phyloP scores from a whole-genome alignment of 257 asterid species.

The Nicotiana tomentosiformis region DNA sequence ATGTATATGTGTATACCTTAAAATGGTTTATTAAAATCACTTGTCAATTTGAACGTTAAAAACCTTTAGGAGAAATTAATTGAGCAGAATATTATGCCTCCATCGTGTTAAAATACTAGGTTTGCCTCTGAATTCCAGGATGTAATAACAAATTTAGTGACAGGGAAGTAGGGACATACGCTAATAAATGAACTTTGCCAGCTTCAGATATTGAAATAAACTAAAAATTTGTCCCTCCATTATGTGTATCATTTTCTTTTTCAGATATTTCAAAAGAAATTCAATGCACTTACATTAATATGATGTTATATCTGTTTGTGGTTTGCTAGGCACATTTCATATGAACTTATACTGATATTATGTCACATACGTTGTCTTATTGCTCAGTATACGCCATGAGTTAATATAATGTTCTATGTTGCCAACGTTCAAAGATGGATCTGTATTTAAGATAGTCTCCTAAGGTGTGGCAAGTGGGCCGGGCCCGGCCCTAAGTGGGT shows the following conservation, averaged over 20 bases:
- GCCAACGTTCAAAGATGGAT: not conserved
- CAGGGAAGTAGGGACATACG: not conserved
- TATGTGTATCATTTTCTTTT: not conserved
- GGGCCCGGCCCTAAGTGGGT: too few species aligned
- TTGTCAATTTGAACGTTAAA: too few species aligned
- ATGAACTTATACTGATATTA: not conserved
- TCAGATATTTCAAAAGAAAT: not conserved
- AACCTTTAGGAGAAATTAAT: rapidly evolving
- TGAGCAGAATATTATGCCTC: rapidly evolving
- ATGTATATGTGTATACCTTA: too few species aligned
- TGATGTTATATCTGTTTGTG: not conserved
- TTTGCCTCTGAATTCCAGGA: not conserved
- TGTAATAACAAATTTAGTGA: not conserved
- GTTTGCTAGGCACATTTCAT: not conserved
- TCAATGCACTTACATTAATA: not conserved
- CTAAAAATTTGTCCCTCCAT: not conserved
- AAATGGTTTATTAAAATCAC: too few species aligned
- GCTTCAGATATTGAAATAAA: not conserved
- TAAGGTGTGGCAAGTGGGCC: too few species aligned
- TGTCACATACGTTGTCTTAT: not conserved
- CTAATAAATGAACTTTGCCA: not conserved
- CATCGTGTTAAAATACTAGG: rapidly evolving
- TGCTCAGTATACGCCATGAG: not conserved
- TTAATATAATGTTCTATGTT: not conserved
- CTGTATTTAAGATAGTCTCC: not conserved